Evolutionary conservation across 768 basidiomycete genomes (phyloP).

Genomic region (Suillus hirtellus): DNA sequence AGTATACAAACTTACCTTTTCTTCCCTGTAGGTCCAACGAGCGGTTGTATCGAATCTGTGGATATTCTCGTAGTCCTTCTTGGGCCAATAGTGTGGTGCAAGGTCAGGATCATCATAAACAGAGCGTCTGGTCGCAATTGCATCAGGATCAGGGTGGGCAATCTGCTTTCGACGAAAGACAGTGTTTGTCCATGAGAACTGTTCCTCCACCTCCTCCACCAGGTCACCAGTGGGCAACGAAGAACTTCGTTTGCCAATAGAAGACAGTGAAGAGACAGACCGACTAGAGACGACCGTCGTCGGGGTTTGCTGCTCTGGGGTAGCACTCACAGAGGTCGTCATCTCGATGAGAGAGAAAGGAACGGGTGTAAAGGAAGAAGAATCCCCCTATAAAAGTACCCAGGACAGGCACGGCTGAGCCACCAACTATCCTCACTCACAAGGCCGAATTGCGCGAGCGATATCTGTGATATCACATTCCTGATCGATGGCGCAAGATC

Average conservation of each 20-base stretch:
- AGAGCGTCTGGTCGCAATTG: constrained; percentile 50
- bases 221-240: constrained; percentile 3
- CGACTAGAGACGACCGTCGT: not conserved
- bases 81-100: constrained; percentile 46
- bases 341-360: not conserved
- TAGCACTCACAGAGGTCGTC: not conserved
- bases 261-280: constrained; percentile 1
- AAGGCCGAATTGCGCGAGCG: not conserved
- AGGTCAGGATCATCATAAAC: constrained; percentile 53
- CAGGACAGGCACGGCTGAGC: not conserved
- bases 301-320: not conserved
- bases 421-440: not conserved
- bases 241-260: not conserved
- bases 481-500: not conserved
- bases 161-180: constrained; percentile 13
- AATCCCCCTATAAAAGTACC: not conserved
- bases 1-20: constrained; percentile 36
- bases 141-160: constrained; percentile 28
- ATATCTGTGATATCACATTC: not conserved
- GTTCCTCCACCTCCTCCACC: constrained; percentile 14
- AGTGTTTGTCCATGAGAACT: constrained; percentile 7
- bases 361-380: not conserved
- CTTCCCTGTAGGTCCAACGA: constrained; percentile 64
- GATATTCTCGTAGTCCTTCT: constrained; percentile 51
- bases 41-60: constrained; percentile 57